Evolutionary conservation across 495 filamentous ascomycete genomes (phyloP).

Genomic region (Aspergillus avenaceus): DNA sequence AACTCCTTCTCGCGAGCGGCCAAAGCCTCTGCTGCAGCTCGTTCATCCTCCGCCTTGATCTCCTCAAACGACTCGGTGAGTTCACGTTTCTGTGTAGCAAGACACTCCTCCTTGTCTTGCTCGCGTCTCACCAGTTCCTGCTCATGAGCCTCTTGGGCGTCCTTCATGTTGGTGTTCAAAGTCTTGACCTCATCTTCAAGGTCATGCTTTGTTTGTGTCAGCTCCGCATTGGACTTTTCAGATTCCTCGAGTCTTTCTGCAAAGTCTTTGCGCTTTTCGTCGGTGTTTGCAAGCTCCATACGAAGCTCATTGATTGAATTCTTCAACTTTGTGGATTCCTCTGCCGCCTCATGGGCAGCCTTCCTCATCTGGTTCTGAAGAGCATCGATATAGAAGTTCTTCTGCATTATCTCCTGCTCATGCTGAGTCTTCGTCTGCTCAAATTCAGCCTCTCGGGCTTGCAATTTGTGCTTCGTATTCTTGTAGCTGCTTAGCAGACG

Average conservation of each 20-base stretch:
- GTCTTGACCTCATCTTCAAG: constrained; percentile 50
- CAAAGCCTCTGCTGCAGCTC: constrained; percentile 31
- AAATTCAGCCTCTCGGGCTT: constrained; percentile 41
- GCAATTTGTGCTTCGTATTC: constrained; percentile 40
- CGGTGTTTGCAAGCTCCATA: constrained; percentile 54
- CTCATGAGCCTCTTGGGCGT: constrained; percentile 32
- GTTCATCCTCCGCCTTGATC: constrained; percentile 47
- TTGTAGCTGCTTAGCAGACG: constrained; percentile 44
- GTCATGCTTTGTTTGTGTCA: constrained; percentile 30
- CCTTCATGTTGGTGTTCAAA: constrained; percentile 45
- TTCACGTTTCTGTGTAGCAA: constrained; percentile 39
- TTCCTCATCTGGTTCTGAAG: constrained; percentile 51
- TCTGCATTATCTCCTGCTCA: constrained; percentile 44
- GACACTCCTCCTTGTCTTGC: constrained; percentile 36
- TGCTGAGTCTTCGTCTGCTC: constrained; percentile 44
- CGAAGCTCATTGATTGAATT: constrained; percentile 48
- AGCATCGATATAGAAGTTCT: constrained; percentile 51
- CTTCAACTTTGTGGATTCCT: constrained; percentile 42
- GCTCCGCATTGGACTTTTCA: constrained; percentile 40
- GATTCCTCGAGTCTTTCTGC: constrained; percentile 36
- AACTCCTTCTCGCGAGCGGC: constrained; percentile 39
- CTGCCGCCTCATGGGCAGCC: constrained; percentile 45
- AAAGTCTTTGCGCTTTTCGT: constrained; percentile 51
- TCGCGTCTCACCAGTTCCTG: constrained; percentile 34
- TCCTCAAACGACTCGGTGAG: constrained; percentile 46